Percentiles rank a stretch among this genome's conserved stretches.
Evolutionary conservation across 768 basidiomycete genomes (phyloP).

Genomic region (Suillus subalutaceus): DNA sequence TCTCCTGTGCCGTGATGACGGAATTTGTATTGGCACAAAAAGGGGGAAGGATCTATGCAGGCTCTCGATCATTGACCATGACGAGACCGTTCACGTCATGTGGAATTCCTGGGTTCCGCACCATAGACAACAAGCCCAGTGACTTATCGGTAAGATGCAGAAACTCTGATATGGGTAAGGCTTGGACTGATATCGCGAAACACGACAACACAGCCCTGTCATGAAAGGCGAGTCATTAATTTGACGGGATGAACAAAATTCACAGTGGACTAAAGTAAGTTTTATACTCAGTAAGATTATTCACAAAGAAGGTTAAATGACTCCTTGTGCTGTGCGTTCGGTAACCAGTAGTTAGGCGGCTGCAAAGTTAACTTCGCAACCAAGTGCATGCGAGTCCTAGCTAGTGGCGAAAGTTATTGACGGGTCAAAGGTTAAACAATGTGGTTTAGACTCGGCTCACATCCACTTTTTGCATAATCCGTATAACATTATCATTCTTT

Average conservation of each 20-base stretch:
- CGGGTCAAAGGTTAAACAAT: background rate
- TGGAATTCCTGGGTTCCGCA: background rate
- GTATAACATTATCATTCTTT: background rate
- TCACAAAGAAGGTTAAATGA: conserved; percentile 4
- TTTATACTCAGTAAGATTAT: background rate
- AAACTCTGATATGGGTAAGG: background rate
- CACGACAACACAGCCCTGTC: background rate
- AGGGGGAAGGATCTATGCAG: background rate
- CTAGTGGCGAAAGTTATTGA: background rate
- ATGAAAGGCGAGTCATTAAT: background rate
- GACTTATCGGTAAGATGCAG: background rate
- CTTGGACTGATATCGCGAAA: background rate
- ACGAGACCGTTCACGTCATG: conserved; percentile 1
- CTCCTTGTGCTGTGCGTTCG: background rate
- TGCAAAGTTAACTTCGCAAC: background rate
- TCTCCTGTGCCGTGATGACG: background rate
- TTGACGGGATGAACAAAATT: background rate
- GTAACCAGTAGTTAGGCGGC: background rate
- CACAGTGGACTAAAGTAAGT: background rate
- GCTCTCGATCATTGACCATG: background rate
- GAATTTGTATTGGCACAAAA: background rate
- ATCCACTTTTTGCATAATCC: background rate
- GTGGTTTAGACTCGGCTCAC: background rate
- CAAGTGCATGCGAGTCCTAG: background rate
- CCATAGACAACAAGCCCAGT: background rate